Evolutionary conservation across 2,329 filamentous ascomycete species (phyloP), one percentile per base, ranked within the genome.

Genomic region (Simplicillium sp.): DNA sequence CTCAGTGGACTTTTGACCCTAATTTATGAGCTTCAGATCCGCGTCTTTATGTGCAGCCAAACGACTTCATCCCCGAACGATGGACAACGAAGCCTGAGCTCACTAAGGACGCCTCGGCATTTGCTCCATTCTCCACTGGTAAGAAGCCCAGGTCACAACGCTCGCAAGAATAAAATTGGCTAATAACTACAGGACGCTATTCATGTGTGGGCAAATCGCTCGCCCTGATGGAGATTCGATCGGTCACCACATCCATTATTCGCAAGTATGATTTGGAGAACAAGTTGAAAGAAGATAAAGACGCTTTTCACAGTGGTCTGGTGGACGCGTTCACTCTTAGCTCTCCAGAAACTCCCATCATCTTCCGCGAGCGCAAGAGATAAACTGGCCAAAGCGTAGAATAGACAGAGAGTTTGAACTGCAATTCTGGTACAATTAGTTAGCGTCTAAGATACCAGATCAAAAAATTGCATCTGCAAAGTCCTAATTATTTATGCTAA

Each of bases 171-270:
- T 36, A 32, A 36, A 42, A 37, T 18, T 36, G 18, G 16, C 34
- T 12, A 3, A 17, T 36, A 13, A 36, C 6, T 35, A 15, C 20
- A 58, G 59, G 60, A 3, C 52, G 48, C 1, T 57, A 57, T 37
- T 54, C 56, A 5, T 64, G 61, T 33, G 56, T 57, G 2, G 62
- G 62, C 1, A 62, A 61, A 42, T 54, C 57, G 41, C 48, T 65
- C 2, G 61, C 52, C 1, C 44, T 64, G 31, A 58, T 61, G 52
- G 58, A 62, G 40, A n/a, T 44, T 17, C 42, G 42, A 2, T 25
- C 28, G 4, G 42, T 32, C 2, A 16, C 15, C 3, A 38, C 34
- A 13, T 36, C 39, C 14, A 35, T 44, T 12, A 14, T 44, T 17
- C 34, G n/a, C 13, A 34, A 36, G 5, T 44, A 40, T 17, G 20